Evolutionary conservation across 2,329 filamentous ascomycete genomes (phyloP), one percentile per base, ranked within the genome.

Genomic region (Neobulgaria alba): DNA sequence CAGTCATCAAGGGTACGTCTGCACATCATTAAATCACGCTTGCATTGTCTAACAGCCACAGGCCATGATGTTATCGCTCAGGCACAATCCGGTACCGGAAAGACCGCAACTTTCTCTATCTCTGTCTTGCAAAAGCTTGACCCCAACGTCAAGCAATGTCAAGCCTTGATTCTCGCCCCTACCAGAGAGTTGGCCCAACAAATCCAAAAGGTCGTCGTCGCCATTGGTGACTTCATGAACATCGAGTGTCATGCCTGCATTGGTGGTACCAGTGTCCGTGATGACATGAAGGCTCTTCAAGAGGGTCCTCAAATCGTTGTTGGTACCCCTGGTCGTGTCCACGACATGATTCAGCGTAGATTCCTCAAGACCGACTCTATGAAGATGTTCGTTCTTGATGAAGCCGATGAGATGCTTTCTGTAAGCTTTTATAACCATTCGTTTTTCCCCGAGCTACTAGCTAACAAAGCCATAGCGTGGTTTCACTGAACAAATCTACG

Each of bases 401-500:
- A 98, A 76, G 92, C 92, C 61, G 92, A 98, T 66, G 92, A 98
- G 73, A 95, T 98, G 85, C 80, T 98, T 73, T 93, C 87, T 64
- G 79, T 83, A 68, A 65, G 77, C 71, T 48, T 12, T 10, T 14
- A 15, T 31, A 9, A 8, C 3, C 8, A n/a, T 17, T 9, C 10
- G 29, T 10, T 18, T 26, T 31, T 36, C 36, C 23, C 12, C 12
- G 23, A 26, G 12, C 14, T 7, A 14, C 23, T 23, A 42, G 29
- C 65, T 71, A 59, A 72, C 61, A 53, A 36, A 41, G 20, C 39
- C 59, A 18, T 52, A 86, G 77, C 90, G 90, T 63, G 92, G 92
- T 77, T 98, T 98, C 81, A 95, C 89, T 61, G 92, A 98, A 76
- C 92, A 98, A 75, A 98, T 98, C 73, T 98, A 98, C 78, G 92